Conservation (phyloP, 140 eudicot species). For the Eryngium alpinum region DNA sequence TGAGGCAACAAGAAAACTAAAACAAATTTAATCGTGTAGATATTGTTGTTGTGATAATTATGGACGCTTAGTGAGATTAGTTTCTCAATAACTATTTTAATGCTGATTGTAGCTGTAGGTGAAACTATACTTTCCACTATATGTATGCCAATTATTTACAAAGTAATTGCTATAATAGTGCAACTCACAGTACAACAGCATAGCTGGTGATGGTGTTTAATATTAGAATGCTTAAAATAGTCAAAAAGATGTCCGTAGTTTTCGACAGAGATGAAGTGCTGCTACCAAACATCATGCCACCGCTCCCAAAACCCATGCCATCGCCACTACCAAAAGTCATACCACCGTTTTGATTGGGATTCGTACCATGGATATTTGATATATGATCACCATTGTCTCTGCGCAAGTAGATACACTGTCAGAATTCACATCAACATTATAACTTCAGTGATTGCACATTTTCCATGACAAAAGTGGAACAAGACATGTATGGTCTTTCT, state of each 20-base stretch:
- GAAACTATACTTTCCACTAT: too few species aligned
- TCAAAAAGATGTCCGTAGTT: not conserved
- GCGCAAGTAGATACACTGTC: not conserved
- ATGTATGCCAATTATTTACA: too few species aligned
- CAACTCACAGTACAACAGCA: not conserved
- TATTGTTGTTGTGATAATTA: too few species aligned
- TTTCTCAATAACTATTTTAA: too few species aligned
- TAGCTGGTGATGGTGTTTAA: not conserved
- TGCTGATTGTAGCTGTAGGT: too few species aligned
- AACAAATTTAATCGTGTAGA: too few species aligned
- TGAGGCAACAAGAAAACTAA: too few species aligned
- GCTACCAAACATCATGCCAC: conserved; percentile 1
- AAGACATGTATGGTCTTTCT: not conserved
- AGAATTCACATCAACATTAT: not conserved
- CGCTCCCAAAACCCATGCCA: conserved; percentile 6
- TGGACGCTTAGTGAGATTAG: too few species aligned
- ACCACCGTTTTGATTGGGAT: not conserved
- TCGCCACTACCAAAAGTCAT: not conserved
- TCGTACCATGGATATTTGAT: not conserved
- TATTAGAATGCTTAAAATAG: not conserved
- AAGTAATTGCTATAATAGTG: not conserved
- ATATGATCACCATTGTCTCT: too few species aligned
- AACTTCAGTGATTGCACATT: not conserved
- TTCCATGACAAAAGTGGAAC: not conserved
- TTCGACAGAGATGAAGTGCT: not conserved